Percentiles rank a stretch among this genome's conserved stretches.
Conservation (phyloP, 805 yeast genomes). For the Kluyveromyces wickerhamii region DNA sequence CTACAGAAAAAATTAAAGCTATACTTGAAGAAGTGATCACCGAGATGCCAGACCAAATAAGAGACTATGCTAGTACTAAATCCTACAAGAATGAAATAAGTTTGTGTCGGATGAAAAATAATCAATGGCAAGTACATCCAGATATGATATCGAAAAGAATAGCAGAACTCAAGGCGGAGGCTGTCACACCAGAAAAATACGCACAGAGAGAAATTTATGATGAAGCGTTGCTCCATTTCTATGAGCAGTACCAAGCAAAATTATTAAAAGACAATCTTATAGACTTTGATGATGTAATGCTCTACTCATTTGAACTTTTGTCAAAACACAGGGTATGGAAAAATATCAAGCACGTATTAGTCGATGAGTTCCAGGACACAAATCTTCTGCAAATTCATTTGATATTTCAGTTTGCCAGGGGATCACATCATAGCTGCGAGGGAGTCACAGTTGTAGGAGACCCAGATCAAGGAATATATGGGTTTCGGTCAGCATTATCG, state of each 20-base stretch:
- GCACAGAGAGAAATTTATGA: constrained; percentile 19
- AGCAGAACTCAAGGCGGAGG: constrained; percentile 50
- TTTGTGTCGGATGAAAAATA: constrained; percentile 16
- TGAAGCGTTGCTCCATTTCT: constrained; percentile 35
- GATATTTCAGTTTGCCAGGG: constrained; percentile 43
- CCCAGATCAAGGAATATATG: constrained; percentile 92
- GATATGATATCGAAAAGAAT: constrained; percentile 38
- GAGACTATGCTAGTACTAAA: constrained; percentile 26
- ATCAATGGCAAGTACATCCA: constrained; percentile 34
- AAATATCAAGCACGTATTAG: constrained; percentile 59
- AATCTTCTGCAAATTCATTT: constrained; percentile 67
- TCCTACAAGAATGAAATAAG: constrained; percentile 20
- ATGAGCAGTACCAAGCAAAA: constrained; percentile 43
- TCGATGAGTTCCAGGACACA: constrained; percentile 95
- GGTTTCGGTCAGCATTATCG: constrained; percentile 73
- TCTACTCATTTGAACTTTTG: constrained; percentile 46
- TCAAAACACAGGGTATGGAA: constrained; percentile 36
- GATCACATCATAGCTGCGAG: constrained; percentile 33
- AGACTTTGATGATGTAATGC: constrained; percentile 81
- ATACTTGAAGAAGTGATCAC: constrained; percentile 31
- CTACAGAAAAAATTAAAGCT: constrained; percentile 56
- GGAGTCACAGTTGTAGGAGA: constrained; percentile 90
- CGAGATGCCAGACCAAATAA: constrained; percentile 26
- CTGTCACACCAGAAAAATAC: constrained; percentile 38
- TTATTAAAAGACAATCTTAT: constrained; percentile 38